Base-by-base conservation (phyloP, 202 grass and related monocot species). In the Dendrocalamus latiflorus region DNA sequence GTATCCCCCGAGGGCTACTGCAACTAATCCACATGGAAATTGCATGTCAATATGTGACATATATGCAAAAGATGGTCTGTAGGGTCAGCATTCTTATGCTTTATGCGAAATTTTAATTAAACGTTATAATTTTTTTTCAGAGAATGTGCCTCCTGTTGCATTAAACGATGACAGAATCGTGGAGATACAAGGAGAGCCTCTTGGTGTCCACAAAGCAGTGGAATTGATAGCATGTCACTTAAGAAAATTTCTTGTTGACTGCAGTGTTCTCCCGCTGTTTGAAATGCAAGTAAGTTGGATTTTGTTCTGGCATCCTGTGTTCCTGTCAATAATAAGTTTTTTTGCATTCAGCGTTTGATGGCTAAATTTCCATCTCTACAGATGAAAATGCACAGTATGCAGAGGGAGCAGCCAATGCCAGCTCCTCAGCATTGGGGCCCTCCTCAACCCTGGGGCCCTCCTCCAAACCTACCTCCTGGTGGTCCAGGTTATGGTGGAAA, bases 221-320 rank as follows among this genome's bases (percentile, higher is more conserved):
- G 94, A 93, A 76, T 72, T 97, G 69, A 94, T 97, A 75, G 79
- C 94, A 76, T 83, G 25, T 24, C 91, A 97, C 81, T 82, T 97
- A 60, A 94, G 92, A 87, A 97, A 97, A 72, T 97, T 94, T 92
- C 90, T 97, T 85, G 88, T 97, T 77, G 94, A 97, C 79, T 92
- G 88, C 82, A 93, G 88, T 74, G 92, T 97, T 57, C 89, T 97
- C 68, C 94, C 92, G 80, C 80, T 94, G 63, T 97, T 91, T 41
- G 94, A 94, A 91, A 81, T 70, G 11, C 92, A 90, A 75, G 94
- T 84, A 91, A 90, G 58, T 80, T 89, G 33, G 48, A 74, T 77
- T 81, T 63, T 28, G n/a, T 81, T 24, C 75, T 67, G 79, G 86
- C 73, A 92, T 66, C 81, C 79, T 88, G 78, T 87, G 37, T 82